These are phyloP conservation scores for Crithidia brevicula DNA, from an alignment of 208 protist species.

Conservation along the genomic window DNA sequence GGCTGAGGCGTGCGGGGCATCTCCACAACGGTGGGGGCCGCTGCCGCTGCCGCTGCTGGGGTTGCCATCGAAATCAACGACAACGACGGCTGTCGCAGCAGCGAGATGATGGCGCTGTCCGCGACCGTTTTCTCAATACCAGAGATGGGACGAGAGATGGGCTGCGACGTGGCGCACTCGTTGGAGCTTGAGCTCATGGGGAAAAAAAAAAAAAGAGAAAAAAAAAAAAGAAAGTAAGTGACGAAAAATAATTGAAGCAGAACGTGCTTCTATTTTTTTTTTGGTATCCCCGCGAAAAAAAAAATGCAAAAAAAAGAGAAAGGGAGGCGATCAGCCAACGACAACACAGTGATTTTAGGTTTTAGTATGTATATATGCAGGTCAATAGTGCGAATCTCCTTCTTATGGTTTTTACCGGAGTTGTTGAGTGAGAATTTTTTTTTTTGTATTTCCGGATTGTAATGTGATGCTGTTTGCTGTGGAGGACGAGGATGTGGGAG, in stretches of 20 bases:
- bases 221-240: constrained; percentile 4
- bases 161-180: neutral
- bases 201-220: neutral
- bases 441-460: too few relatives aligned
- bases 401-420: too few relatives aligned
- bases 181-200: neutral
- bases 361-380: too few relatives aligned
- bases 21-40: neutral
- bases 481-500: too few relatives aligned
- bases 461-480: too few relatives aligned
- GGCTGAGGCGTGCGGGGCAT: too few relatives aligned
- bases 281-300: constrained; percentile 1
- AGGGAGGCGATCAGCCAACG: neutral
- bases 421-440: too few relatives aligned
- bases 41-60: too few relatives aligned
- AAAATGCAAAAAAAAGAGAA: constrained; percentile 1
- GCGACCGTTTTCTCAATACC: neutral
- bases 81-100: neutral
- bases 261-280: neutral
- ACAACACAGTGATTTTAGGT: too few relatives aligned
- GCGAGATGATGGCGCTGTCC: neutral
- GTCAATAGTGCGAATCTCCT: too few relatives aligned
- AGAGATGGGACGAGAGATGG: neutral
- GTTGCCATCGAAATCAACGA: too few relatives aligned
- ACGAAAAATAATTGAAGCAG: constrained; percentile 2